A percentile compares a stretch with the other conserved stretches of the same genome.
These are phyloP conservation scores for Candida maris DNA, from an alignment of 805 yeast genomes.

Conservation along the genomic window DNA sequence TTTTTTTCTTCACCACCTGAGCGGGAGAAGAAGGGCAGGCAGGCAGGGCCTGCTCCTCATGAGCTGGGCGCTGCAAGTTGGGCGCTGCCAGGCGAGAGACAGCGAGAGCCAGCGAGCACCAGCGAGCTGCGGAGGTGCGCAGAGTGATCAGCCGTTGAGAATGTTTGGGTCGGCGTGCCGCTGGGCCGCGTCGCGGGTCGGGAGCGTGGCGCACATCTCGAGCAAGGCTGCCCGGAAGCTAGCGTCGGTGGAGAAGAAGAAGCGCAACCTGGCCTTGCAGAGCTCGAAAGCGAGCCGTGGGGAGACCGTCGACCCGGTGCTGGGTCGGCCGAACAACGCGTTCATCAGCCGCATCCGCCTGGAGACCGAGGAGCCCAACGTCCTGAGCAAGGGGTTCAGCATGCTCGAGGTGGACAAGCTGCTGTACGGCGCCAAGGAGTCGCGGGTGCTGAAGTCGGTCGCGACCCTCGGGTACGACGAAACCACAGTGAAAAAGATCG, in stretches of 20 bases:
- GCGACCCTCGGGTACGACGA: slow-evolving; percentile 21
- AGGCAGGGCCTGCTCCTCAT: no score
- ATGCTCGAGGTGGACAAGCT: slow-evolving; percentile 69
- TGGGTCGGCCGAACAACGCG: slow-evolving; percentile 65
- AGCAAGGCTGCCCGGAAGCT: slow-evolving; percentile 13
- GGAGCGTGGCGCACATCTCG: slow-evolving; percentile 6
- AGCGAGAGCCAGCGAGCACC: no score
- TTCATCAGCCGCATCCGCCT: slow-evolving; percentile 67
- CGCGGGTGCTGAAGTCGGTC: slow-evolving; percentile 39
- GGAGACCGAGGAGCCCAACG: slow-evolving; percentile 61
- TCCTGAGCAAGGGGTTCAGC: slow-evolving; percentile 57
- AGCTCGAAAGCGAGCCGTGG: slow-evolving; percentile 8
- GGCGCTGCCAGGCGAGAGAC: no score
- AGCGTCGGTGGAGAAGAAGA: slow-evolving; percentile 14
- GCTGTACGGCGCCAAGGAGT: slow-evolving; percentile 71
- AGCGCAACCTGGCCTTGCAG: slow-evolving; percentile 17
- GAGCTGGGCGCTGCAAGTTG: no score
- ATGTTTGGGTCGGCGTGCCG: not conserved
- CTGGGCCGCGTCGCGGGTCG: slow-evolving; percentile 4
- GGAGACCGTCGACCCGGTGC: slow-evolving; percentile 73
- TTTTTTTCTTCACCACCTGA: no score
- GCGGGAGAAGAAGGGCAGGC: no score
- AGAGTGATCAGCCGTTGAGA: no score
- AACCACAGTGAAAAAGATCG: slow-evolving; percentile 19
- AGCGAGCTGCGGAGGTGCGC: no score